Evolutionary conservation across 2,329 filamentous ascomycete genomes (phyloP).

Genomic region (Elsinoe arachidis): DNA sequence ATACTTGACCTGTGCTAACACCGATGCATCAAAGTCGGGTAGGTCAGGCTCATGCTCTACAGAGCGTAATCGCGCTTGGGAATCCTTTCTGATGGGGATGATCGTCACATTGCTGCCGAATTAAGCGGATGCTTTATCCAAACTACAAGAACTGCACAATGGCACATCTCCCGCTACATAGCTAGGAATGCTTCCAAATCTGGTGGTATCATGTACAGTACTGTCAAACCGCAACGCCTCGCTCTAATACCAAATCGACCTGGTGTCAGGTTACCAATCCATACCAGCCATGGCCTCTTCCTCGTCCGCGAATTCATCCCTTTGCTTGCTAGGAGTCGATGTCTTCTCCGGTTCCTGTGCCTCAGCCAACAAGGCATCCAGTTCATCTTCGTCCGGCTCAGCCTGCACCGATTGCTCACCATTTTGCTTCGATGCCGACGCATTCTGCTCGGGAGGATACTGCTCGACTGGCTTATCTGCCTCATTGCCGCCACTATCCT

Average conservation of each 20-base stretch:
- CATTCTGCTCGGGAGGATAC: constrained; percentile 15
- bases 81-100: no score
- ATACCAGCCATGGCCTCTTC: constrained; percentile 55
- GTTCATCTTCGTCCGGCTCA: constrained; percentile 42
- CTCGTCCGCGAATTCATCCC: constrained; percentile 49
- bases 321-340: not conserved
- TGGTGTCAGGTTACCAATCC: constrained; percentile 40
- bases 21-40: no score
- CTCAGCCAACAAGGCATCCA: constrained; percentile 47
- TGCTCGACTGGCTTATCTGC: not conserved
- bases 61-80: no score
- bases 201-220: no score
- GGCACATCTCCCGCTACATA: no score
- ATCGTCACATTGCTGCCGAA: no score
- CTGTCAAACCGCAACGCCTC: not conserved
- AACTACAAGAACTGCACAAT: no score
- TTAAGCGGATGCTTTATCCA: no score
- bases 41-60: no score
- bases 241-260: not conserved
- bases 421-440: constrained; percentile 15
- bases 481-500: not conserved
- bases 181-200: no score
- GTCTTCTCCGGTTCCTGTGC: constrained; percentile 17
- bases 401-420: constrained; percentile 17
- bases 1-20: no score